Evolutionary conservation across 208 protist genomes (phyloP), one percentile per base, ranked within the genome.

Genomic region (Angomonas ambiguus): DNA sequence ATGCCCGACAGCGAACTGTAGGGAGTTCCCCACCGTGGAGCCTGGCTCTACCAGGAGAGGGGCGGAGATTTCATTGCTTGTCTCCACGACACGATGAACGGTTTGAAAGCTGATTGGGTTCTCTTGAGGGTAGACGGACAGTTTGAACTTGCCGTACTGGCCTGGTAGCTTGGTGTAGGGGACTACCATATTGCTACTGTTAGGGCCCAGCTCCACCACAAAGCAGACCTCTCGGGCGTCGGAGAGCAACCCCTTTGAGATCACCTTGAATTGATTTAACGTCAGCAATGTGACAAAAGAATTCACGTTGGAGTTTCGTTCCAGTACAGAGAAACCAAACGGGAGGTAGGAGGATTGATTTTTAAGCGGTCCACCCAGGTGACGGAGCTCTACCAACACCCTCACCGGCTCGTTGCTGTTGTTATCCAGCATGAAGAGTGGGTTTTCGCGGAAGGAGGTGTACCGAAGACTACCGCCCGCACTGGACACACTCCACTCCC

Each of bases 361-460:
- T 38, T 95, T 84, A 32, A 67, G 59, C 8, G 89, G 84, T 16
- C n/a, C 24, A 18, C 69, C 51, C 4, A 68, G 69, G 72, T 91
- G 89, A 35, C 82, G 84, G 53, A 95, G 71, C 65, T 95, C 85
- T 16, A 80, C 61, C 25, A 95, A 59, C 51, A 95, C 77, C 1
- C 62, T 77, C 10, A 77, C 80, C 5, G 84, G 58, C 6, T 82
- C 76, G 3, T 80, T 79, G 69, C 80, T 76, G 56, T 79, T 89
- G 74, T 95, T 95, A 65, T 95, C 82, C 49, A 95, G 63, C 13
- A 90, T 31, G 70, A 79, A 95, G 61, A 93, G 88, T 3, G 89
- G 86, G 73, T 95, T 95, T 63, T 82, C 85, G 41, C 89, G 85
- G 77, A 92, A 95, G 59, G 55, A 82, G 2, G 89, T 92, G 62